A percentile compares a stretch with the other conserved stretches of the same genome.
phyloP scores from a whole-genome alignment of 2,329 filamentous ascomycete species.

The Talaromyces sp. region DNA sequence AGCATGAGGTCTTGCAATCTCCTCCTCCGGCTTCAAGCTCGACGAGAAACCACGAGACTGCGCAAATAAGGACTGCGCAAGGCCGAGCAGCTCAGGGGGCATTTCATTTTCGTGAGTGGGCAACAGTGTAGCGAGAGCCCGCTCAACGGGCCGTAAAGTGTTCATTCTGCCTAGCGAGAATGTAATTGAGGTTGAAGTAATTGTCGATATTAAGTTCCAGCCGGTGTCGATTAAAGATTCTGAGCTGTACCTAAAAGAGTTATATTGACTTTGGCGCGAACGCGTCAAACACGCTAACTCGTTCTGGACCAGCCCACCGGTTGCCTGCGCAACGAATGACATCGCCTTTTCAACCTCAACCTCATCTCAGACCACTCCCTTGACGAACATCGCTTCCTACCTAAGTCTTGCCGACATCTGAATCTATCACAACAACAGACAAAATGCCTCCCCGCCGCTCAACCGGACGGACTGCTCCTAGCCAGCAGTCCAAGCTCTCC shows the following conservation, averaged over 20 bases:
- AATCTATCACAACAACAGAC: slow-evolving; percentile 16
- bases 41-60: slow-evolving; percentile 76
- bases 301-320: slow-evolving; percentile 27
- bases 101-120: slow-evolving; percentile 68
- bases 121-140: slow-evolving; percentile 68
- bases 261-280: slow-evolving; percentile 13
- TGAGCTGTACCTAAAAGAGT: slow-evolving; percentile 9
- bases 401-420: background rate
- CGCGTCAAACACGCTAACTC: slow-evolving; percentile 30
- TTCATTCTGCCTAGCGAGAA: slow-evolving; percentile 54
- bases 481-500: slow-evolving; percentile 59
- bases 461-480: slow-evolving; percentile 34
- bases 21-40: slow-evolving; percentile 78
- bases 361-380: background rate
- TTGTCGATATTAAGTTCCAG: background rate
- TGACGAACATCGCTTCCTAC: background rate
- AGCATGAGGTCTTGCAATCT: slow-evolving; percentile 78
- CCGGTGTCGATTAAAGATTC: background rate
- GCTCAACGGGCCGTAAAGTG: slow-evolving; percentile 63
- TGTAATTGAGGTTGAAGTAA: background rate
- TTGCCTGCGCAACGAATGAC: slow-evolving; percentile 15
- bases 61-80: slow-evolving; percentile 70
- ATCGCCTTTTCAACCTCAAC: slow-evolving; percentile 2
- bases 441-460: slow-evolving; percentile 46
- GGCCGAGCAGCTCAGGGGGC: slow-evolving; percentile 65